Conservation (phyloP, 2,329 filamentous ascomycete species). For the Didymella pinodella region DNA sequence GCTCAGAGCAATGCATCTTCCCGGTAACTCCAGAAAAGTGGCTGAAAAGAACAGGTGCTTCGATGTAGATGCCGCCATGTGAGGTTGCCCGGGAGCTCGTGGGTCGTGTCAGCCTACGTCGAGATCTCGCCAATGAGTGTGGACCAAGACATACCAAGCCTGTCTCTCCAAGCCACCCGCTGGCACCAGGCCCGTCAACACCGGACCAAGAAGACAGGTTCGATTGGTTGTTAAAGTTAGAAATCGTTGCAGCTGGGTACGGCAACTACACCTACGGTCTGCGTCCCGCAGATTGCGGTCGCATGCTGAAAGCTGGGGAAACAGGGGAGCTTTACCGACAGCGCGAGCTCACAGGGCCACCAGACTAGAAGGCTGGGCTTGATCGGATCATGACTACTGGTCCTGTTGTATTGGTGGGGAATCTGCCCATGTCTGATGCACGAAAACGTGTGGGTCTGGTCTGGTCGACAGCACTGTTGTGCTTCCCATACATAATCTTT, state of each 20-base stretch:
- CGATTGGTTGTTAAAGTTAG: slow-evolving; percentile 18
- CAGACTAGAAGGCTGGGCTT: slow-evolving; percentile 12
- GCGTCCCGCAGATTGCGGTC: slow-evolving; percentile 27
- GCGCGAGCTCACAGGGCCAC: slow-evolving; percentile 19
- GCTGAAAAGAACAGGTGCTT: slow-evolving; percentile 9
- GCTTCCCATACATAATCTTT: background rate
- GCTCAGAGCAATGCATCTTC: slow-evolving; percentile 14
- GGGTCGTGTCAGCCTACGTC: slow-evolving; percentile 23
- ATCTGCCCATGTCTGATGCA: slow-evolving; percentile 4
- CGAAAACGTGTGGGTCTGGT: slow-evolving; percentile 3
- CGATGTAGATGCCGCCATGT: slow-evolving; percentile 26
- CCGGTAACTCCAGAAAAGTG: slow-evolving; percentile 8
- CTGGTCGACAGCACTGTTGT: slow-evolving; percentile 2
- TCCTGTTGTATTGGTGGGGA: slow-evolving; percentile 3
- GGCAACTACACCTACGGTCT: slow-evolving; percentile 18
- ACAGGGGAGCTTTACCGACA: slow-evolving; percentile 24
- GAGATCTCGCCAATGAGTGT: slow-evolving; percentile 27
- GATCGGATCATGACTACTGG: slow-evolving; percentile 8
- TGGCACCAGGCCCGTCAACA: slow-evolving; percentile 35
- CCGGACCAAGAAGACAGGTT: slow-evolving; percentile 28
- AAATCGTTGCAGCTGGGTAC: slow-evolving; percentile 15
- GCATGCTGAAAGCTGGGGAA: slow-evolving; percentile 23
- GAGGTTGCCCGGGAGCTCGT: slow-evolving; percentile 26
- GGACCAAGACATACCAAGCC: slow-evolving; percentile 16
- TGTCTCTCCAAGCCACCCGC: slow-evolving; percentile 29